These are phyloP conservation scores for Parietaria judaica DNA, from an alignment of 306 rosid species.

Conservation along the genomic window DNA sequence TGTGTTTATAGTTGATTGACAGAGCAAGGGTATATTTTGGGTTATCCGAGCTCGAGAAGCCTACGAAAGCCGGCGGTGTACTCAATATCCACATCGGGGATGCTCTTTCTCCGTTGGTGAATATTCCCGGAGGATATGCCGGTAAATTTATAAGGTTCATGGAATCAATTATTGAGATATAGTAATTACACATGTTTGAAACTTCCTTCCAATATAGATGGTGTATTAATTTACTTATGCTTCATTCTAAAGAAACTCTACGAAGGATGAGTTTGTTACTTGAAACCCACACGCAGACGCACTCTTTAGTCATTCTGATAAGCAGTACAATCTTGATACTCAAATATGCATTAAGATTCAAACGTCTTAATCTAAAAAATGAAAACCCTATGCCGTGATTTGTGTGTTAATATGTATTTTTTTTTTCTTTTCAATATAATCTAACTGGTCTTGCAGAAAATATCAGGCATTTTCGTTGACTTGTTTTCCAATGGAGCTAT, in stretches of 20 bases:
- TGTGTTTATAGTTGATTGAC: conserved; percentile 55
- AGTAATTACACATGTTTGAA: too few species aligned
- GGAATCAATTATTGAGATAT: too few species aligned
- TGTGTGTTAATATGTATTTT: conserved; percentile 7
- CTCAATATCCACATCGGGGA: conserved; percentile 72
- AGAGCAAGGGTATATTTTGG: conserved; percentile 77
- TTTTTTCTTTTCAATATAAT: conserved; percentile 6
- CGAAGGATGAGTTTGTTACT: too few species aligned
- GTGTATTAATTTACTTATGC: not conserved
- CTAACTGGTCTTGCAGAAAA: conserved; percentile 35
- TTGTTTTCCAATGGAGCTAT: conserved; percentile 71
- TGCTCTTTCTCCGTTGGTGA: conserved; percentile 55
- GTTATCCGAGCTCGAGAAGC: conserved; percentile 70
- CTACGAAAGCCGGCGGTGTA: conserved; percentile 61
- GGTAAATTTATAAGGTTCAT: conserved; percentile 36
- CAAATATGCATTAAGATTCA: too few species aligned
- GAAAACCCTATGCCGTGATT: too few species aligned
- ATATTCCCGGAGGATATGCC: conserved; percentile 55
- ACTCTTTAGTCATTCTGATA: too few species aligned
- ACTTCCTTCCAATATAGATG: not conserved
- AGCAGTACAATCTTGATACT: too few species aligned
- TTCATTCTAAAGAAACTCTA: not conserved
- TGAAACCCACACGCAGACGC: too few species aligned
- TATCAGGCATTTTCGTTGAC: conserved; percentile 75
- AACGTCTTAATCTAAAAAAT: too few species aligned